Base-by-base conservation (phyloP, 208 protist genomes). In the Blechomonas ayalai region DNA sequence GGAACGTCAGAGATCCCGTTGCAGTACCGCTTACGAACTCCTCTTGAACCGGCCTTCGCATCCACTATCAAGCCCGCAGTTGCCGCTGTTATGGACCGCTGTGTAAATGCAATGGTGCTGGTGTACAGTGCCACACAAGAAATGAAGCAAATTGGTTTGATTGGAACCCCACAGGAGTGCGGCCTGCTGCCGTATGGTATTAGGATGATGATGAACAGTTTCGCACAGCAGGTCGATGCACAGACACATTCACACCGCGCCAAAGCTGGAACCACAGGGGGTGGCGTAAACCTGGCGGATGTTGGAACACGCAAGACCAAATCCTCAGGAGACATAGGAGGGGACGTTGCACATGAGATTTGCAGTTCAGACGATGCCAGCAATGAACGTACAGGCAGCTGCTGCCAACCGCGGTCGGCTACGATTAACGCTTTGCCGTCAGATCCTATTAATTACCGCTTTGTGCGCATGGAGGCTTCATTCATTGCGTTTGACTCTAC, bases 61-160 rank as follows among this genome's bases (percentile, higher is more conserved):
- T 53, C 60, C 0, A 77, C 76, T 24, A 37, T 91, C 31, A 40
- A 63, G 23, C 82, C 82, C 0, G 71, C 77, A 26, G 59, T 91
- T 42, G 67, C 59, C 1, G 78, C 65, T 4, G 77, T 87, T 16
- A 49, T 87, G 3, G 82, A 91, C 44, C 75, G 82, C 58, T 87
- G 77, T 45, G 54, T 87, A n/a, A 80, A 63, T 48, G 56, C 77
- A 19, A 81, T 81, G 26, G 75, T 87, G 28, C 55, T 91, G 20
- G 67, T 91, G 1, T 91, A 88, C 50, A 78, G 82, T 7, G 75
- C 77, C n/a, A 91, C 82, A 38, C 82, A 87, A 58, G 82, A 91
- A 51, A 91, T 91, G 82, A 86, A 85, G 56, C 82, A 91, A 32
- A 73, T 91, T 52, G 82, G 82, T 9, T 52, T 91, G 15, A 81